These are phyloP conservation scores for Wickerhamomyces chambardii DNA, from an alignment of 805 yeast species.

Conservation along the genomic window DNA sequence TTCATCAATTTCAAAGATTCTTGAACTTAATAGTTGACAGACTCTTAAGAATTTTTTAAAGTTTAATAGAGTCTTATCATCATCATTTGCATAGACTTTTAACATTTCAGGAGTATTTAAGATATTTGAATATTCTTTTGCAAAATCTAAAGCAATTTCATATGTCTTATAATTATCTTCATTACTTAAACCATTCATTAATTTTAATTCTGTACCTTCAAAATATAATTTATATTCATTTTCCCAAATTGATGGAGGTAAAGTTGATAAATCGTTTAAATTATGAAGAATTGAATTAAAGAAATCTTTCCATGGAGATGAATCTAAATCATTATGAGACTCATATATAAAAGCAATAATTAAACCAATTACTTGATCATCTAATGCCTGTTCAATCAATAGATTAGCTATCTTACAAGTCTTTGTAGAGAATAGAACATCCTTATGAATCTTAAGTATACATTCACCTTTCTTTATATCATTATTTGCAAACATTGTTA, in stretches of 20 bases:
- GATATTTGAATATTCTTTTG: conserved; percentile 26
- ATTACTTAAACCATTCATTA: conserved; percentile 49
- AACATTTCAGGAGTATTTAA: conserved; percentile 3
- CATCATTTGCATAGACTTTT: too few relatives aligned
- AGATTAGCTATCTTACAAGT: conserved; percentile 60
- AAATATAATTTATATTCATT: conserved; percentile 36
- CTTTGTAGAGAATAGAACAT: conserved; percentile 44
- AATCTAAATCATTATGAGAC: conserved; percentile 32
- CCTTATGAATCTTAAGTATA: conserved; percentile 54
- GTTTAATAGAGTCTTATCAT: too few relatives aligned
- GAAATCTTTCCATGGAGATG: conserved; percentile 78
- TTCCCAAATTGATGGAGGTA: conserved; percentile 66
- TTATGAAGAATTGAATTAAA: conserved; percentile 39
- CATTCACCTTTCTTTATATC: conserved; percentile 5
- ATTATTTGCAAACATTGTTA: not conserved
- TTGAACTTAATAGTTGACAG: conserved; percentile 11
- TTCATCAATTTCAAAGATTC: conserved; percentile 60
- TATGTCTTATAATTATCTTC: conserved; percentile 30
- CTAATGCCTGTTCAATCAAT: conserved; percentile 46
- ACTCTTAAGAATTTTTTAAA: conserved; percentile 27
- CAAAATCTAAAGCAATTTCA: conserved; percentile 25
- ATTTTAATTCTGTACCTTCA: conserved; percentile 49
- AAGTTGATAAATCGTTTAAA: conserved; percentile 18
- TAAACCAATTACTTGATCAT: conserved; percentile 53
- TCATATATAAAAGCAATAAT: conserved; percentile 71